phyloP scores from a whole-genome alignment of 2,329 filamentous ascomycete genomes.

The Myriosclerotinia scirpicola region DNA sequence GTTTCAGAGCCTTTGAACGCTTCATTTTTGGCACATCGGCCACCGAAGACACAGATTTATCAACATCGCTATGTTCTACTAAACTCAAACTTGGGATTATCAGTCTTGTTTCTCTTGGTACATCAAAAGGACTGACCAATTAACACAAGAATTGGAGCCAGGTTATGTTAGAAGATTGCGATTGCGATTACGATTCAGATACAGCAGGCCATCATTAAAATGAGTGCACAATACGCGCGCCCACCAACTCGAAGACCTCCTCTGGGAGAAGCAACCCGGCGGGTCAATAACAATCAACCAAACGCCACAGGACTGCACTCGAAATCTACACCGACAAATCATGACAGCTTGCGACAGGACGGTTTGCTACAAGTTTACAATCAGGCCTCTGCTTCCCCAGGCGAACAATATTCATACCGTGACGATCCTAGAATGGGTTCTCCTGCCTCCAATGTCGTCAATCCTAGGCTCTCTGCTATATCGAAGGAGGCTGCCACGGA shows the following conservation, averaged over 20 bases:
- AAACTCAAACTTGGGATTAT: background rate
- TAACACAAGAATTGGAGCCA: background rate
- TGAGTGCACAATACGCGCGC: slow-evolving; percentile 32
- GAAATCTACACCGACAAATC: slow-evolving; percentile 32
- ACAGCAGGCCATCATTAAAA: slow-evolving; percentile 22
- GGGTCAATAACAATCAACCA: slow-evolving; percentile 39
- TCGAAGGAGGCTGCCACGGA: slow-evolving; percentile 39
- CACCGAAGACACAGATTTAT: background rate
- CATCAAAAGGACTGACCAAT: background rate
- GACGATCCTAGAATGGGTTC: slow-evolving; percentile 30
- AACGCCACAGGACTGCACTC: slow-evolving; percentile 19
- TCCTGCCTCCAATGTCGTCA: slow-evolving; percentile 38
- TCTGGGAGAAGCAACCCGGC: slow-evolving; percentile 39
- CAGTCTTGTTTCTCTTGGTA: background rate
- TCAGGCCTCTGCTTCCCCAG: slow-evolving; percentile 23
- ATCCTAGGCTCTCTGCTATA: slow-evolving; percentile 41
- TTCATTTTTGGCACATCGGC: slow-evolving; percentile 16
- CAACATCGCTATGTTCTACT: slow-evolving; percentile 19
- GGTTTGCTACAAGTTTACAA: slow-evolving; percentile 29
- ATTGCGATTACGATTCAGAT: background rate
- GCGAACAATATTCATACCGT: slow-evolving; percentile 24
- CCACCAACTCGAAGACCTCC: slow-evolving; percentile 38
- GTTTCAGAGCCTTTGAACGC: background rate
- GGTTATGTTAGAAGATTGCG: background rate
- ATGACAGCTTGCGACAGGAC: slow-evolving; percentile 34